Conservation (phyloP, 768 basidiomycete genomes). For the Boletellus emodensis region DNA sequence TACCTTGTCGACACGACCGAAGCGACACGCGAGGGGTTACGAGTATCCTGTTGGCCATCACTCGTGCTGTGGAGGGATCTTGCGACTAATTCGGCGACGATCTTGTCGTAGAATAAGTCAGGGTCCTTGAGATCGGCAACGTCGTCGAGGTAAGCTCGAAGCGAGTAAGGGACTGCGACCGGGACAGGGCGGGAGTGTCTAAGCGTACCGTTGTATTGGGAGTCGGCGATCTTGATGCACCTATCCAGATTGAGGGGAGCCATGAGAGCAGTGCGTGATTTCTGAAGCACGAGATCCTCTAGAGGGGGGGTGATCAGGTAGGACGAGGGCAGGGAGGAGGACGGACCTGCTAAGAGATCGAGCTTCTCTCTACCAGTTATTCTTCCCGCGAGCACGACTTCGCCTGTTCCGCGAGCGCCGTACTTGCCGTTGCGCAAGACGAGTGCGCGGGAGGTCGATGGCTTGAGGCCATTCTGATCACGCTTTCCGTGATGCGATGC, state of each 20-base stretch:
- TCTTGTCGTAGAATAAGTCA: slow-evolving; percentile 54
- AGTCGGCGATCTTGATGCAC: slow-evolving; percentile 65
- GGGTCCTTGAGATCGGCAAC: slow-evolving; percentile 65
- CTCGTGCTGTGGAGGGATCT: slow-evolving; percentile 36
- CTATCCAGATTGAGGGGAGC: slow-evolving; percentile 62
- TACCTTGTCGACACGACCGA: slow-evolving; percentile 59
- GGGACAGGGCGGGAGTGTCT: neutral
- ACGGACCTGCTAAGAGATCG: slow-evolving; percentile 68
- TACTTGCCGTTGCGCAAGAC: slow-evolving; percentile 72
- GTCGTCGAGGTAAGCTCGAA: slow-evolving; percentile 63
- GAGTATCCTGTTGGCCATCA: slow-evolving; percentile 27
- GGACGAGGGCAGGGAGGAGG: neutral
- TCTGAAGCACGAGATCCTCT: slow-evolving; percentile 64
- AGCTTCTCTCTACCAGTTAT: slow-evolving; percentile 78
- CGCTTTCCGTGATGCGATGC: slow-evolving; percentile 35
- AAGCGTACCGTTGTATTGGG: slow-evolving; percentile 63
- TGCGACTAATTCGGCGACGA: slow-evolving; percentile 54
- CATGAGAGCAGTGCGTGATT: slow-evolving; percentile 54
- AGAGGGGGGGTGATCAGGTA: slow-evolving; percentile 1
- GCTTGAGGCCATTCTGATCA: slow-evolving; percentile 49
- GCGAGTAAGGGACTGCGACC: slow-evolving; percentile 12
- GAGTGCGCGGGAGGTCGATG: slow-evolving; percentile 69
- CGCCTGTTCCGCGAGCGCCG: slow-evolving; percentile 68
- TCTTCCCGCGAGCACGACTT: slow-evolving; percentile 52
- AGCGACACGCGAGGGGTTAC: slow-evolving; percentile 51